Evolutionary conservation across 228 moss, liverwort and hornwort species (phyloP), one percentile per base, ranked within the genome.

Genomic region (Sphagnum fallax): DNA sequence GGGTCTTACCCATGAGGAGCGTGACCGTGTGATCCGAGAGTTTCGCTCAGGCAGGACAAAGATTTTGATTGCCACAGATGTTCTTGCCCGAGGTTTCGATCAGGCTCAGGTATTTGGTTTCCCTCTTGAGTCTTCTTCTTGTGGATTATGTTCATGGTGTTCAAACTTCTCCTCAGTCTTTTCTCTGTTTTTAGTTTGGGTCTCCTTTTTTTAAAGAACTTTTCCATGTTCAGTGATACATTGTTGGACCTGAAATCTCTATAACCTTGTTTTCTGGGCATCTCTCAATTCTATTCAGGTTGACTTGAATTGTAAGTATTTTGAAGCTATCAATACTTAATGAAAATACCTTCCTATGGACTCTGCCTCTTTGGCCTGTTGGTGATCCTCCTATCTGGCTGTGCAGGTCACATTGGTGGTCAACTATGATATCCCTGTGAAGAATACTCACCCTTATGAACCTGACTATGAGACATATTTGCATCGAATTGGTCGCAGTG

Each of bases 401-500:
- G 15, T 62, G 49, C 82, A 97, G 93, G 98, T 98, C 65, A 98
- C 93, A 15, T 59, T 98, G 73, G 98, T 98, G 66, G 90, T 98
- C 63, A 98, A 98, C 72, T 93, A 75, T 65, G 91, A 98, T 74
- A 79, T 98, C 71, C 93, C 98, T 70, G 79, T 79, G 49, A 98
- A 89, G 69, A 86, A 76, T 64, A 16, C 69, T 50, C 64, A 65
- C 18, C 75, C 84, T 49, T 64, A 74, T 32, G 89, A 84, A 69
- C 95, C 91, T 52, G 93, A 98, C 73, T 90, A 74, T 61, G 92
- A 93, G 81, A 87, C 93, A 10, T 98, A 98, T 67, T 76, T 98
- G 75, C 98, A 98, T 81, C 91, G 98, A 51, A 98, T 98, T 78
- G 93, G 93, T 82, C 86, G 93, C 81, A 93, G 93, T 86, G 98